Percentiles rank a stretch among this genome's conserved stretches.
Evolutionary conservation across 805 yeast genomes (phyloP).

Genomic region (Martiniozyma abietophila): DNA sequence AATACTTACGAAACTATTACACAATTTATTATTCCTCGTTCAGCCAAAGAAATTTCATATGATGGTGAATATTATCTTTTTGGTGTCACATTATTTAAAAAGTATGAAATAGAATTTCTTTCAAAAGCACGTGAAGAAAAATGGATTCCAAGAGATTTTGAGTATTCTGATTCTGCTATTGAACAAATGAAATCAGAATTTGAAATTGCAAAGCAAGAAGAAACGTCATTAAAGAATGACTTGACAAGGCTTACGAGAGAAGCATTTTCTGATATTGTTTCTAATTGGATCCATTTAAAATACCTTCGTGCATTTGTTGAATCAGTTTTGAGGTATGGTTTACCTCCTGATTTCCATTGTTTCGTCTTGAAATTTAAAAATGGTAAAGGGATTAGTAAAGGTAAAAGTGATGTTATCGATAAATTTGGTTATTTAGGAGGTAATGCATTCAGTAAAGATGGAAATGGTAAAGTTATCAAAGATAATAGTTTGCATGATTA

Average conservation of each 20-base stretch:
- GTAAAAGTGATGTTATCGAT: constrained; percentile 59
- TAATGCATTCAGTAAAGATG: constrained; percentile 66
- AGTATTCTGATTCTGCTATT: constrained; percentile 69
- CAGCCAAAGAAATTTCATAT: constrained; percentile 58
- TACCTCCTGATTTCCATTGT: constrained; percentile 82
- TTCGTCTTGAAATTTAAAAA: constrained; percentile 34
- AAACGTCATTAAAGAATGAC: constrained; percentile 65
- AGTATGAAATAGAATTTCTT: constrained; percentile 60
- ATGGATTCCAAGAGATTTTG: constrained; percentile 89
- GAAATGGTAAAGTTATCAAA: constrained; percentile 54
- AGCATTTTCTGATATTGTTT: constrained; percentile 79
- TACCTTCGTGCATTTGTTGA: constrained; percentile 85
- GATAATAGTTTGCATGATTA: constrained; percentile 65
- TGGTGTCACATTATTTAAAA: constrained; percentile 78
- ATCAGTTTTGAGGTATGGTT: constrained; percentile 88
- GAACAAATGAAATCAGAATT: constrained; percentile 71
- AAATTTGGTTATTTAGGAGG: constrained; percentile 90
- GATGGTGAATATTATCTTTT: constrained; percentile 71
- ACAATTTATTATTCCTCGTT: constrained; percentile 84
- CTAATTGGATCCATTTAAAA: constrained; percentile 87
- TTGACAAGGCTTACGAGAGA: constrained; percentile 74
- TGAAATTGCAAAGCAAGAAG: constrained; percentile 63
- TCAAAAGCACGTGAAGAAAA: constrained; percentile 70
- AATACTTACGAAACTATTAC: constrained; percentile 66
- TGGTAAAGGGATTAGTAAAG: constrained; percentile 35